Evolutionary conservation across 345 rosid species (phyloP).

Genomic region (Erodium maritimum): DNA sequence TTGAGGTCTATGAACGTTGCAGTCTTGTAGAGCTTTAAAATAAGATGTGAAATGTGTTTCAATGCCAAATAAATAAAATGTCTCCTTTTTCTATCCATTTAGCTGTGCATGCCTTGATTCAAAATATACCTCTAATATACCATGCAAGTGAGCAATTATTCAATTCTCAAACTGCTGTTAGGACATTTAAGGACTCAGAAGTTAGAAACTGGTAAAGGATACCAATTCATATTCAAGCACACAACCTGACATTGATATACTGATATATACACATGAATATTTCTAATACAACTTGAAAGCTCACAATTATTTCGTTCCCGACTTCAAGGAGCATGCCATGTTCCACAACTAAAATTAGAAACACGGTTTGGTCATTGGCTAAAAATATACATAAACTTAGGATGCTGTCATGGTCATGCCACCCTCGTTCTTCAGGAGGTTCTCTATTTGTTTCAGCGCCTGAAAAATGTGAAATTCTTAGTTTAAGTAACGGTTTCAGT

Average conservation of each 20-base stretch:
- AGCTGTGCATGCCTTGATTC: not conserved
- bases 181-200: no score
- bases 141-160: no score
- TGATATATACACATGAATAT: no score
- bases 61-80: not conserved
- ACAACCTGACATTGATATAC: no score
- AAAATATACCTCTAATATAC: no score
- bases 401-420: slow-evolving; percentile 13
- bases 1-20: no score
- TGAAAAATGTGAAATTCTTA: slow-evolving; percentile 8
- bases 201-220: no score
- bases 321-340: no score
- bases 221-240: no score
- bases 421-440: slow-evolving; percentile 24
- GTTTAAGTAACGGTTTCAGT: slow-evolving; percentile 6
- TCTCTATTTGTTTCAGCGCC: slow-evolving; percentile 49
- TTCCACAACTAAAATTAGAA: no score
- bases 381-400: not conserved
- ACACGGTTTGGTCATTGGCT: not conserved
- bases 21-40: not conserved
- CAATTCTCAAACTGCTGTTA: not conserved
- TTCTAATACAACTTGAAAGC: no score
- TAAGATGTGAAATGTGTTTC: not conserved
- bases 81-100: not conserved
- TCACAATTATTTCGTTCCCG: no score